Evolutionary conservation across 805 yeast genomes (phyloP).

Genomic region (Gaillardinia entomophila): DNA sequence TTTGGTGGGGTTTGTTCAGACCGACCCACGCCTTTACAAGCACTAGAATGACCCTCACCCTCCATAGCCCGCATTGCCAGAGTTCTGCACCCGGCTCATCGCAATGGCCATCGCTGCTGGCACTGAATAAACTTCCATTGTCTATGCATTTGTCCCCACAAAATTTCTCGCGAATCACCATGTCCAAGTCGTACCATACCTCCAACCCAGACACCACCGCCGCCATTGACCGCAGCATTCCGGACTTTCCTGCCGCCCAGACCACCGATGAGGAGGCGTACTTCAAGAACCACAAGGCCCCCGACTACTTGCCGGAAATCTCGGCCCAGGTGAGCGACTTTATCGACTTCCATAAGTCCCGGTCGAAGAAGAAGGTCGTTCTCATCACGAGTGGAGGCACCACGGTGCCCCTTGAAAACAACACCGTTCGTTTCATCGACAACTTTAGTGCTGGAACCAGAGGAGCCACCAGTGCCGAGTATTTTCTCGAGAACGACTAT

Average conservation of each 20-base stretch:
- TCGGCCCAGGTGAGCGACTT: slow-evolving; percentile 54
- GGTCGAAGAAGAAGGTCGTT: slow-evolving; percentile 51
- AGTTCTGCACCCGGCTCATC: too few relatives aligned
- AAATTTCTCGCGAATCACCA: too few relatives aligned
- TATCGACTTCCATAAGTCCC: slow-evolving; percentile 45
- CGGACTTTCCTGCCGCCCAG: slow-evolving; percentile 74
- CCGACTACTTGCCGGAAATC: slow-evolving; percentile 63
- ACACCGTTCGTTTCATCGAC: slow-evolving; percentile 94
- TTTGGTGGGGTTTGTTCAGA: too few relatives aligned
- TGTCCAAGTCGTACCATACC: slow-evolving; percentile 33
- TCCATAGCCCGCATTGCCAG: too few relatives aligned
- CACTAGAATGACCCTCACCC: too few relatives aligned
- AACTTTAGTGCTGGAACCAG: slow-evolving; percentile 97
- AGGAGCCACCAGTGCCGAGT: slow-evolving; percentile 95
- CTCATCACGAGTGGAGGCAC: slow-evolving; percentile 96
- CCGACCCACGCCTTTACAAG: too few relatives aligned
- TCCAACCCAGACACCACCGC: slow-evolving; percentile 62
- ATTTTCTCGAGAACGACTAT: slow-evolving; percentile 77
- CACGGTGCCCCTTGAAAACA: slow-evolving; percentile 94
- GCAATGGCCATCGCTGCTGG: too few relatives aligned
- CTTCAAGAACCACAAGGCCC: slow-evolving; percentile 68
- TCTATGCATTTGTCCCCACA: too few relatives aligned
- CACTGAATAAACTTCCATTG: too few relatives aligned
- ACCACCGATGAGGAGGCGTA: slow-evolving; percentile 68
- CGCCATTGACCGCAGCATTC: slow-evolving; percentile 76